Base-by-base conservation (phyloP, 2,329 filamentous ascomycete species). In the Cladosporium colombiae region DNA sequence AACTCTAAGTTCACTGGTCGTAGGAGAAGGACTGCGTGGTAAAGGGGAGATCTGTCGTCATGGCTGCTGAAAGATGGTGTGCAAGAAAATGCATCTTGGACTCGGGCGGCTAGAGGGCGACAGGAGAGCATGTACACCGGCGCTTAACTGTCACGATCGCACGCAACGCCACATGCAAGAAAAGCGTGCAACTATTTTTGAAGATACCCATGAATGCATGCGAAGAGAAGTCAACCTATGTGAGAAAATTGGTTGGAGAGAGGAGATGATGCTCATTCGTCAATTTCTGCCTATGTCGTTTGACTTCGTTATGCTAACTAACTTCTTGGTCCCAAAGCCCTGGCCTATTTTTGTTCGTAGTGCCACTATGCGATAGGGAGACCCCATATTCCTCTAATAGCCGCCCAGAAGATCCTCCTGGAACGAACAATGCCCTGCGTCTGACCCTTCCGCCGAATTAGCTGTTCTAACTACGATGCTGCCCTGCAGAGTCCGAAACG, bases 1-100 rank as follows among this genome's bases (percentile, higher is more conserved):
- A 92, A 86, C 65, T 96, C 91, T 61, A 98, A 96, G 80, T 99
- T 97, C 78, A 98, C 94, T 0, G 95, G 94, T 33, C 85, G 95
- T 73, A 97, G 93, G 82, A 86, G 95, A 78, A 87, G 91, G 66
- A 82, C 89, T 64, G 88, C 88, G 35, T 97, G 96, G 77, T 97
- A 82, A 79, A 61, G 29, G 21, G 18, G 23, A 14, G 14, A 44
- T 16, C 10, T 16, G 40, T 25, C 21, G 18, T 25, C 35, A 29
- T 49, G 29, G 18, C 14, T 44, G 25, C 33, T 25, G 35, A 59
- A 18, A 44, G 56, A 31, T 44, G 33, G 35, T 21, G 35, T 23
- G 14, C 35, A 27, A 46, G 44, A 33, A 61, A 21, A 31, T 31
- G 4, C 52, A 21, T n/a, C 27, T 31, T 21, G 25, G 6, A 31